phyloP scores from a whole-genome alignment of 2,329 filamentous ascomycete genomes.

The Scorias spongiosa region DNA sequence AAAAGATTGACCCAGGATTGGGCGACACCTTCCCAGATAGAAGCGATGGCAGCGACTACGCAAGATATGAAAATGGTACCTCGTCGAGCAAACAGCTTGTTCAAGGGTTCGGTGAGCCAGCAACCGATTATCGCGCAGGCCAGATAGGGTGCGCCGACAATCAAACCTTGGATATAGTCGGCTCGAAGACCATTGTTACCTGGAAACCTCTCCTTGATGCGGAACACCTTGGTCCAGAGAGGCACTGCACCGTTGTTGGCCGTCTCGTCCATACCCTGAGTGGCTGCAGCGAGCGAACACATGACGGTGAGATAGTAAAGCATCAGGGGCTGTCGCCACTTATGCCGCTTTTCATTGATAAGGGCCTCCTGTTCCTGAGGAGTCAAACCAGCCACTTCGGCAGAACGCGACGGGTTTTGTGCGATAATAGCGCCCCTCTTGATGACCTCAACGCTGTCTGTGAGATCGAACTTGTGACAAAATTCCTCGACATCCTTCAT shows the following conservation, averaged over 20 bases:
- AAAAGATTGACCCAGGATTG: conserved; percentile 30
- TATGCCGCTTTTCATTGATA: conserved; percentile 30
- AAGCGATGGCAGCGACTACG: conserved; percentile 26
- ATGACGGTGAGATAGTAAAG: conserved; percentile 35
- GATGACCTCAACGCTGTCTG: conserved; percentile 28
- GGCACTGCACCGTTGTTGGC: conserved; percentile 26
- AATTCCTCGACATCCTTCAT: conserved; percentile 37
- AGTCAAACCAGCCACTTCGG: conserved; percentile 31
- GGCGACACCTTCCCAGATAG: conserved; percentile 27
- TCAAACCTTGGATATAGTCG: conserved; percentile 19
- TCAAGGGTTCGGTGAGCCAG: conserved; percentile 42
- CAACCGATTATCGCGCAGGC: conserved; percentile 30
- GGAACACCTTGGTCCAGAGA: conserved; percentile 4
- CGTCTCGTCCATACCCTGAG: conserved; percentile 35
- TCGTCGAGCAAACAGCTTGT: conserved; percentile 43
- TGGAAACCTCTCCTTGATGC: background rate
- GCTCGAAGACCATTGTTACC: background rate
- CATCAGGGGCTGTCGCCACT: conserved; percentile 35
- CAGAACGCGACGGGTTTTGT: conserved; percentile 34
- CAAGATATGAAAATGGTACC: conserved; percentile 48
- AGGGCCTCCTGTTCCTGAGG: conserved; percentile 29
- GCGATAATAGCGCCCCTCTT: conserved; percentile 38
- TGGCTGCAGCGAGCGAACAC: conserved; percentile 39
- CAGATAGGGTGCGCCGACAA: conserved; percentile 31
- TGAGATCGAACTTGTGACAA: conserved; percentile 21